Evolutionary conservation across 805 yeast genomes (phyloP).

Genomic region (Myxozyma kluyveri): DNA sequence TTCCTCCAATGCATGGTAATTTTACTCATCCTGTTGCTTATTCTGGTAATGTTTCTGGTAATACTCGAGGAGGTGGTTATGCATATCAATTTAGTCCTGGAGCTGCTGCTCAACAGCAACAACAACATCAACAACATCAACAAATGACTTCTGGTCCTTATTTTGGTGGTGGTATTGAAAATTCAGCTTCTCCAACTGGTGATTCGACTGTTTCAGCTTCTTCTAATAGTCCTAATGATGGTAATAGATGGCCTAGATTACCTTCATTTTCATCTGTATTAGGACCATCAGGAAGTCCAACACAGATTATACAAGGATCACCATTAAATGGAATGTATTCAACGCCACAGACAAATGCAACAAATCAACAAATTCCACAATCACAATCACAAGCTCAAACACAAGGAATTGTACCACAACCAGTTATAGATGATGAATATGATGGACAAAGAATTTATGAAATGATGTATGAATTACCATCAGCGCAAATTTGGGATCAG

Average conservation of each 20-base stretch:
- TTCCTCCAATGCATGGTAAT: constrained; percentile 27
- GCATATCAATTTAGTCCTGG: constrained; percentile 30
- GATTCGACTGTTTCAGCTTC: constrained; percentile 18
- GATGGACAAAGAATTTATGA: constrained; percentile 39
- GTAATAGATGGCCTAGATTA: constrained; percentile 2
- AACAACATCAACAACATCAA: neutral
- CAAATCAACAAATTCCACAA: constrained; percentile 9
- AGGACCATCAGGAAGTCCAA: neutral
- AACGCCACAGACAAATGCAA: neutral
- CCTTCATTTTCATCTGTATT: constrained; percentile 1
- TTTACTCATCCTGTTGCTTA: constrained; percentile 30
- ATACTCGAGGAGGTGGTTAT: constrained; percentile 30
- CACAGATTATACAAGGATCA: neutral
- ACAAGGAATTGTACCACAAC: constrained; percentile 17
- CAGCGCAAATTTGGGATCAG: constrained; percentile 39
- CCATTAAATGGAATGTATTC: neutral
- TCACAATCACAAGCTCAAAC: too few relatives aligned
- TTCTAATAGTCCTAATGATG: neutral
- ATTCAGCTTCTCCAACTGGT: constrained; percentile 2
- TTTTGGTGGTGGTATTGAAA: neutral
- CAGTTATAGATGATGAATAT: constrained; percentile 23
- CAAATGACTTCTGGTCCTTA: constrained; percentile 3
- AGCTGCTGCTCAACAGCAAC: constrained; percentile 18
- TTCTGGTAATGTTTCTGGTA: constrained; percentile 28
- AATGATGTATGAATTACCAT: constrained; percentile 38